These are phyloP conservation scores for Tulasnella sp. DNA, from an alignment of 768 basidiomycete genomes.

Conservation along the genomic window DNA sequence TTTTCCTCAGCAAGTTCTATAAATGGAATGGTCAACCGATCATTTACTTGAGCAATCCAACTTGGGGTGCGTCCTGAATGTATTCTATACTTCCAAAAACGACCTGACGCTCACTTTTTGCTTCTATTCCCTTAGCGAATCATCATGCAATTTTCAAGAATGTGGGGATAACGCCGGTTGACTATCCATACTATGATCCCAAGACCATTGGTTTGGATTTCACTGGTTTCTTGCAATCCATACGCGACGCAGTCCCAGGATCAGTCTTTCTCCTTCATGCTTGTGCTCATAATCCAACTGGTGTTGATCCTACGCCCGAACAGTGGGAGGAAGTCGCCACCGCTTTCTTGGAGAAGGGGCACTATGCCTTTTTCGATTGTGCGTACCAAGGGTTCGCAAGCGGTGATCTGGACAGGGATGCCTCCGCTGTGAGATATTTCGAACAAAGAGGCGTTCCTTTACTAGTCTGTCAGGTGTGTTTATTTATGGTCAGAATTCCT, in stretches of 20 bases:
- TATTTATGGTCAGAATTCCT: not conserved
- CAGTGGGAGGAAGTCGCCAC: conserved; percentile 75
- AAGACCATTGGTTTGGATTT: conserved; percentile 80
- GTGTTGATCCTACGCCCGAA: conserved; percentile 79
- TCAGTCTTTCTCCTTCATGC: conserved; percentile 87
- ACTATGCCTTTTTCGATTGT: conserved; percentile 88
- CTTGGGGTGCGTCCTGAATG: conserved; percentile 59
- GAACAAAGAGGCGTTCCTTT: conserved; percentile 57
- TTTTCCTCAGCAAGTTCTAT: conserved; percentile 80
- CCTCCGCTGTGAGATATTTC: conserved; percentile 83
- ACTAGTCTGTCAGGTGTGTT: conserved; percentile 77
- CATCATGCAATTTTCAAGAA: conserved; percentile 86
- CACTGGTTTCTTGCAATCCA: conserved; percentile 44
- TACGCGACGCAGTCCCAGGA: conserved; percentile 52
- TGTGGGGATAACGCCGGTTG: conserved; percentile 72
- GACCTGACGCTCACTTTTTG: not conserved
- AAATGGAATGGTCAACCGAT: conserved; percentile 49
- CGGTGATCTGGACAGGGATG: conserved; percentile 82
- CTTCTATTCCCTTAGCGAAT: conserved; percentile 39
- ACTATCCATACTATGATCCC: conserved; percentile 91
- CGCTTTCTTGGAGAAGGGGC: conserved; percentile 53
- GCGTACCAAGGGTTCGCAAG: conserved; percentile 97
- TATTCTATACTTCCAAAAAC: not conserved
- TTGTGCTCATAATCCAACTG: conserved; percentile 95
- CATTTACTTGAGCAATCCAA: conserved; percentile 81